These are phyloP conservation scores for Melocanna baccifera DNA, from an alignment of 176 grass and related monocot genomes.

Conservation along the genomic window DNA sequence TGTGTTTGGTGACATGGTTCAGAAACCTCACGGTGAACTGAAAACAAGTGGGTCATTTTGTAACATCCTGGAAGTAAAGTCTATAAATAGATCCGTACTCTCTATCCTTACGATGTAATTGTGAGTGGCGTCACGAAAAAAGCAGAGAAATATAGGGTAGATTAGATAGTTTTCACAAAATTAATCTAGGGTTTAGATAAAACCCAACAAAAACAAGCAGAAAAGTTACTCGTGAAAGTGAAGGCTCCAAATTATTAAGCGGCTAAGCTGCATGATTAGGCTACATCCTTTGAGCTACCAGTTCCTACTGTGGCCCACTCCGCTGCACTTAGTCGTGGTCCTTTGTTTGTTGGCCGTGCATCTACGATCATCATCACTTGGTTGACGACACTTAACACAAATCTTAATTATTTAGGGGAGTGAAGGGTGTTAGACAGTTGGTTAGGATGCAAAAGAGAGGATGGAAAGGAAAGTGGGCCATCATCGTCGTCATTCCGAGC, in stretches of 20 bases:
- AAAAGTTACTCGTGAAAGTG: background rate
- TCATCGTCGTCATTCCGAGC: background rate
- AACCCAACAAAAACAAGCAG: background rate
- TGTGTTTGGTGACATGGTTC: too few species aligned
- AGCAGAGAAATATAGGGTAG: too few species aligned
- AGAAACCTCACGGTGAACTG: too few species aligned
- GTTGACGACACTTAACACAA: background rate
- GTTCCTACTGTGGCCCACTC: background rate
- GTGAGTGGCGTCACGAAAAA: too few species aligned
- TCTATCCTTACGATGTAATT: too few species aligned
- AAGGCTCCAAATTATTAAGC: background rate
- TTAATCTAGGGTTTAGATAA: too few species aligned
- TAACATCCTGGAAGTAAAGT: too few species aligned
- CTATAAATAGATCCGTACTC: too few species aligned
- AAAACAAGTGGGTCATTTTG: too few species aligned
- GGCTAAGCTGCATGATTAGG: background rate
- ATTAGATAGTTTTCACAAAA: too few species aligned
- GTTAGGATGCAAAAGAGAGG: conserved; percentile 25
- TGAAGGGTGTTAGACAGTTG: background rate
- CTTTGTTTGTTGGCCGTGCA: background rate
- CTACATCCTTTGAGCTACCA: background rate
- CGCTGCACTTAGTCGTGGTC: background rate
- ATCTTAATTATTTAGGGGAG: background rate
- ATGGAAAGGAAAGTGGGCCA: conserved; percentile 5
- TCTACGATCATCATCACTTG: background rate